Conservation (phyloP, 768 basidiomycete species). For the Tylopilus felleus region DNA sequence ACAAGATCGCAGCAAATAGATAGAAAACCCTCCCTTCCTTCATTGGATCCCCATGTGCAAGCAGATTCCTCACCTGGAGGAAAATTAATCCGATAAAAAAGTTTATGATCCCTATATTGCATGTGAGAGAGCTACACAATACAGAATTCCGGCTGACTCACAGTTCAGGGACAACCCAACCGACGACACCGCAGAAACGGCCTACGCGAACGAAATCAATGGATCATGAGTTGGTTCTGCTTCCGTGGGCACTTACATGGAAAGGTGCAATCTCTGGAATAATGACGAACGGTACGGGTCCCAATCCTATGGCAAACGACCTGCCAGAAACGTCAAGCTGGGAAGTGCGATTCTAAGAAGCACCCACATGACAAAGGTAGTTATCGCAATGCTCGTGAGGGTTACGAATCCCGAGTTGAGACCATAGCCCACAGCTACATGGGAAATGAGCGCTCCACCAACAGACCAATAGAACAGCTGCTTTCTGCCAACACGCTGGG, state of each 20-base stretch:
- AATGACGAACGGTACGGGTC: constrained; percentile 91
- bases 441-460: constrained; percentile 60
- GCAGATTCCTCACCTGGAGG: constrained; percentile 73
- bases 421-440: constrained; percentile 65
- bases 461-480: constrained; percentile 66
- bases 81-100: constrained; percentile 84
- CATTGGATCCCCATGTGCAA: constrained; percentile 54
- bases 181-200: constrained; percentile 78
- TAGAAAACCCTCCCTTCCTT: constrained; percentile 91
- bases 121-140: not conserved
- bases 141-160: constrained; percentile 31
- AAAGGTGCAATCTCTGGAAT: constrained; percentile 85
- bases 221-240: not conserved
- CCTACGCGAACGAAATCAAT: constrained; percentile 37
- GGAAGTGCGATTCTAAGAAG: not conserved
- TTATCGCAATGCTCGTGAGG: constrained; percentile 69
- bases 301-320: constrained; percentile 86
- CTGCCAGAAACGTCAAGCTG: constrained; percentile 34
- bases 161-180: constrained; percentile 72
- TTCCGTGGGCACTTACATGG: constrained; percentile 47
- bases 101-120: constrained; percentile 68
- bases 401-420: constrained; percentile 57
- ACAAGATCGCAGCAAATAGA: constrained; percentile 65
- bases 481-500: constrained; percentile 70
- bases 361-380: constrained; percentile 77